Base-by-base conservation (phyloP, 495 filamentous ascomycete genomes). In the Tricharina praecox region DNA sequence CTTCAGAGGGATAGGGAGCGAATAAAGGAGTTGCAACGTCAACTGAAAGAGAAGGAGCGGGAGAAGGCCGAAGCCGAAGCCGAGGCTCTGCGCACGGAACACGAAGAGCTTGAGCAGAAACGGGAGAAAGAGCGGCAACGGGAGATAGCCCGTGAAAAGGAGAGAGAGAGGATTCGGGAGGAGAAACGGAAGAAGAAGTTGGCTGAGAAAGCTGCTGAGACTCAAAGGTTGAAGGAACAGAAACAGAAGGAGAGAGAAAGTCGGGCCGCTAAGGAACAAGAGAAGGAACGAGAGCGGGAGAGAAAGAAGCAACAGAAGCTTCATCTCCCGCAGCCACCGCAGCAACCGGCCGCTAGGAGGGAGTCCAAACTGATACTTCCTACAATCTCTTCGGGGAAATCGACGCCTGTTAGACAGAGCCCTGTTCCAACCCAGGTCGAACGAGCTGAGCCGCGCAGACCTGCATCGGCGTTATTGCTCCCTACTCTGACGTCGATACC, bases 71-170 rank as follows among this genome's bases (percentile, higher is more conserved):
- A 46, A 23, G 53, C 42, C 2, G 39, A 38, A n/a, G 55, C 34
- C 4, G 34, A 37, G 34, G 34, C 52, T 16, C 36, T 41, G 8
- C 24, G 46, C 3, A 26, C 24, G 21, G 34, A 43, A 10, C 34
- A 15, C 4, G 56, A 58, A 5, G 37, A 43, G 20, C 39, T 10
- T 19, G 39, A 42, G 45, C 33, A 26, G 32, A 35, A 45, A 28
- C 24, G 45, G 43, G 24, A 56, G 28, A 53, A 53, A 28, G 48
- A 49, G 9, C 50, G 48, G 11, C 57, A 56, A 19, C 28, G 44
- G 15, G 49, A 60, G 23, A 34, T 48, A 16, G 24, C 32, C 15
- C 20, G 15, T 9, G 34, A 34, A 16, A 34, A 42, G 16, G 53
- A 48, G 32, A 8, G 15, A 10, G 24, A 47, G 26, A 24, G 20